A percentile compares a stretch with the other conserved stretches of the same genome.
Conservation (phyloP, 1,139 yeast species). For the Hyphopichia burtonii region DNA sequence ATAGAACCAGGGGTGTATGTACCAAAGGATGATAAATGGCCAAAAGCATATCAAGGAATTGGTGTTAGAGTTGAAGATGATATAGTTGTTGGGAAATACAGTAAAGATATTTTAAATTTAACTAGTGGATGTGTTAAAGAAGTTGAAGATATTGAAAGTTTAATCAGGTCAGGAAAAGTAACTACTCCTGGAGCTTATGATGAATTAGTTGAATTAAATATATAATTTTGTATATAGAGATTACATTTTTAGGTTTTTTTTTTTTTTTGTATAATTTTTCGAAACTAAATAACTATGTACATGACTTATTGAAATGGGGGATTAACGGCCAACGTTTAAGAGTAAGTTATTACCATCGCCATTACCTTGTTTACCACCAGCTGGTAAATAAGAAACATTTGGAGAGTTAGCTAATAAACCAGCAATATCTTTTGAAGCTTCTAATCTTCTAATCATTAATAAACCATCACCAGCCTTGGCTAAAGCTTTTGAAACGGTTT, state of each 20-base stretch:
- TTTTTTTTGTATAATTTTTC: neutral
- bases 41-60: constrained; percentile 78
- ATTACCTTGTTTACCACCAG: constrained; percentile 14
- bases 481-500: constrained; percentile 88
- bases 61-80: constrained; percentile 97
- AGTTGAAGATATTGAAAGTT: constrained; percentile 69
- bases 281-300: constrained; percentile 1
- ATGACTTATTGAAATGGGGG: neutral
- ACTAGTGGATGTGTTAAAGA: constrained; percentile 87
- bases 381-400: constrained; percentile 89
- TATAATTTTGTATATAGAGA: constrained; percentile 15
- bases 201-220: constrained; percentile 46
- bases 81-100: constrained; percentile 65
- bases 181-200: constrained; percentile 49
- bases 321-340: constrained; percentile 40
- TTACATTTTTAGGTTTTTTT: neutral
- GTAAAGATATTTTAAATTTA: constrained; percentile 54
- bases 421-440: constrained; percentile 96
- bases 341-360: constrained; percentile 37
- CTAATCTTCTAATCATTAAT: constrained; percentile 89
- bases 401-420: constrained; percentile 77
- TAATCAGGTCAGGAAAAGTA: constrained; percentile 53
- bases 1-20: constrained; percentile 94
- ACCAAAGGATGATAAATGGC: constrained; percentile 68
- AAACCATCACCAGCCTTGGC: constrained; percentile 96